These are phyloP conservation scores for Penicillium glabrum DNA, from an alignment of 2,329 filamentous ascomycete genomes.

Conservation along the genomic window DNA sequence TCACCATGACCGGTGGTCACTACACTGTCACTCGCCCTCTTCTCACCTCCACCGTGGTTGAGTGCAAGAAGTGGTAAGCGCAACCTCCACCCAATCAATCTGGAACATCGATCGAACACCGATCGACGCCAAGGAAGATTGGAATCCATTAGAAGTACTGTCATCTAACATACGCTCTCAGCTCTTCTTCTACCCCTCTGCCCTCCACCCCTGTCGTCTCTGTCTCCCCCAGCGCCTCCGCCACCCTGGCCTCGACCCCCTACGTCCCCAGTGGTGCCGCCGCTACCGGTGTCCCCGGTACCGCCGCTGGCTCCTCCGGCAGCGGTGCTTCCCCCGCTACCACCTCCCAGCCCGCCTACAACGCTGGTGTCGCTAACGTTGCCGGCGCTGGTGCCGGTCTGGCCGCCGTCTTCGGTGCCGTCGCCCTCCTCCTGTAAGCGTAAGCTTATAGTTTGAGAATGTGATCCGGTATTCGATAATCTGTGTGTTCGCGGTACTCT, in stretches of 20 bases:
- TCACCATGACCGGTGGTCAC: slow-evolving; percentile 71
- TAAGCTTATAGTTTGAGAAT: slow-evolving; percentile 2
- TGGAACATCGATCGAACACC: not conserved
- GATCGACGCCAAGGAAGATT: not conserved
- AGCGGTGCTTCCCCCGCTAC: slow-evolving; percentile 18
- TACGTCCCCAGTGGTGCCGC: slow-evolving; percentile 8
- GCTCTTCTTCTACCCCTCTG: slow-evolving; percentile 24
- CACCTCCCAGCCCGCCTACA: slow-evolving; percentile 35
- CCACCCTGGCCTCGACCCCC: not conserved
- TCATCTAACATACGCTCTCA: slow-evolving; percentile 8
- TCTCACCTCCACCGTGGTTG: slow-evolving; percentile 53
- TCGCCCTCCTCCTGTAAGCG: slow-evolving; percentile 47
- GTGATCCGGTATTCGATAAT: not conserved
- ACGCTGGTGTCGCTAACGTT: slow-evolving; percentile 53
- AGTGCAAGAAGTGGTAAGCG: slow-evolving; percentile 44
- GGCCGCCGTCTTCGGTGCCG: slow-evolving; percentile 54
- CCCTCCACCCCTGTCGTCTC: slow-evolving; percentile 19
- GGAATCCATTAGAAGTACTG: not conserved
- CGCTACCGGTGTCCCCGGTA: not conserved
- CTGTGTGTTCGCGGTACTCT: not conserved
- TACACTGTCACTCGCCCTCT: slow-evolving; percentile 62
- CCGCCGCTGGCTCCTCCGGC: slow-evolving; percentile 8
- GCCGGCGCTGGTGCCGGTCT: slow-evolving; percentile 52
- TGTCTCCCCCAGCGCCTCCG: slow-evolving; percentile 6
- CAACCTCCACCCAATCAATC: not conserved